Base-by-base conservation (phyloP, 2,329 filamentous ascomycete species). In the Fusarium nurragi region DNA sequence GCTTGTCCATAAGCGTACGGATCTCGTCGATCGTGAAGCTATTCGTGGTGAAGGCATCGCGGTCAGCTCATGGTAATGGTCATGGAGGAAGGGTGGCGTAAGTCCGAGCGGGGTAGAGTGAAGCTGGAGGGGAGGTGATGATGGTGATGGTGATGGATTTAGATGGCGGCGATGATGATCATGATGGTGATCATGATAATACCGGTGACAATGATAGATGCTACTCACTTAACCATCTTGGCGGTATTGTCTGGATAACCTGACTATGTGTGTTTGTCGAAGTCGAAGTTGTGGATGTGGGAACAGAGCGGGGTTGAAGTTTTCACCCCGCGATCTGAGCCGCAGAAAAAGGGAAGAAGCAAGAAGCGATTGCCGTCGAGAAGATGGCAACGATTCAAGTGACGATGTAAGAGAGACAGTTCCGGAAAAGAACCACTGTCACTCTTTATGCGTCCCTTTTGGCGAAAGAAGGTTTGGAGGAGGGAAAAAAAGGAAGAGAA, bases 161-260 rank as follows among this genome's bases (percentile, higher is more conserved):
- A n/a, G n/a, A 34, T 34, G 48, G 50, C 47, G 14, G 26, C 28
- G 46, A 41, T 40, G 32, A 32, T 30, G 32, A n/a, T 32, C 55
- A 68, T 28, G 56, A 3, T 41, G 39, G 54, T 53, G 53, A 21
- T 11, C 40, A 28, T 36, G 34, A 21, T 28, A 28, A 45, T 48
- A 36, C 37, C 25, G 23, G 16, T 25, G 46, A 41, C 46, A 40
- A 11, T 36, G 50, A 39, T 49, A 37, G 25, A 53, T 56, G 46
- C 37, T 54, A 94, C 94, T 91, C 91, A 97, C 94, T 98, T 97
- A 82, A 99, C 95, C 95, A 99, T 99, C 82, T 93, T 97, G 90
- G 85, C 93, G 92, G 93, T 92, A 80, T 88, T 90, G 81, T 79
- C 79, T 74, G 69, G 74, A 73, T 77, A 74, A 80, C 77, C 75